phyloP scores from a whole-genome alignment of 1,139 yeast species.

The Geotrichum phurueaensis region DNA sequence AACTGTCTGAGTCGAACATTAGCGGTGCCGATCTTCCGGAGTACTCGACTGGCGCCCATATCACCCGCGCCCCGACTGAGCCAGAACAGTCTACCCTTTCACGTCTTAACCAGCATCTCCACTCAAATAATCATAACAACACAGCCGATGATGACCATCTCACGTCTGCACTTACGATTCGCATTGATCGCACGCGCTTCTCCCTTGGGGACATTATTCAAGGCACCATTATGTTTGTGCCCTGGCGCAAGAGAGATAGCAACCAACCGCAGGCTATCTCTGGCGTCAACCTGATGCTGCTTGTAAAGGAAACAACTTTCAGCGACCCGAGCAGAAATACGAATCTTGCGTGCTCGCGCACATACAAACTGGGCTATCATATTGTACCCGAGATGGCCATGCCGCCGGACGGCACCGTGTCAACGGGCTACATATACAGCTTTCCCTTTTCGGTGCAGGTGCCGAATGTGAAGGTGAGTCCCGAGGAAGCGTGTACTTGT shows the following conservation, averaged over 20 bases:
- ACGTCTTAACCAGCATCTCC: not conserved
- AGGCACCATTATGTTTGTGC: constrained; percentile 13
- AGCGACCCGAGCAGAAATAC: not conserved
- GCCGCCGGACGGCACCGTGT: constrained; percentile 13
- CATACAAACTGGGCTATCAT: constrained; percentile 6
- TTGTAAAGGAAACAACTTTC: not conserved
- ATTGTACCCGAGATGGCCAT: constrained; percentile 15
- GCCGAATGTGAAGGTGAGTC: constrained; percentile 6
- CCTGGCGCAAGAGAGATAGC: constrained; percentile 10
- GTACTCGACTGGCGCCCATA: constrained; percentile 12
- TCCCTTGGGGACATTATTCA: constrained; percentile 11
- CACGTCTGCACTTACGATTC: constrained; percentile 11
- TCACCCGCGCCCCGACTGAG: constrained; percentile 1
- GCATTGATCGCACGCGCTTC: not conserved
- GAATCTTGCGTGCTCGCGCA: not conserved
- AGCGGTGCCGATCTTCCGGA: constrained; percentile 1
- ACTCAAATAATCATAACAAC: not conserved
- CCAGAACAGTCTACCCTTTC: not conserved
- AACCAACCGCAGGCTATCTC: constrained; percentile 1
- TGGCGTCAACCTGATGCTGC: constrained; percentile 2
- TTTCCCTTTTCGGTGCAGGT: constrained; percentile 15
- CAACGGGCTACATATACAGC: constrained; percentile 12
- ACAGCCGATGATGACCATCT: not conserved
- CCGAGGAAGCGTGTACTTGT: not conserved
- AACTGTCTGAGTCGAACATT: not conserved